Evolutionary conservation across 345 rosid genomes (phyloP).

Genomic region (Eucalyptus coolabah): DNA sequence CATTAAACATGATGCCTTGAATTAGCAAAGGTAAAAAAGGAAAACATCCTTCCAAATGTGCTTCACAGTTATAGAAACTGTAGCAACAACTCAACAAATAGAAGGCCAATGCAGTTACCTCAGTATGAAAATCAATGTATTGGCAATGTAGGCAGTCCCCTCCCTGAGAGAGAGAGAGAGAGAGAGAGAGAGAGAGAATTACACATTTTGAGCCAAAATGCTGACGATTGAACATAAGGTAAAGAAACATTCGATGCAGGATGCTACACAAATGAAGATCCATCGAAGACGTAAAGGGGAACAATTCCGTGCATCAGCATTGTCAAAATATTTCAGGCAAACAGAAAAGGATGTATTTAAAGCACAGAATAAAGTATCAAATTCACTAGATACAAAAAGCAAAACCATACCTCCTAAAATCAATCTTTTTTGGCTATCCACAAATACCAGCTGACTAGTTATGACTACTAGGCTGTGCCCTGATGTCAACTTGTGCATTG

Average conservation of each 20-base stretch:
- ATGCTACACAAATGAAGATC: neutral
- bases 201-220: neutral
- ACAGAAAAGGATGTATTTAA: neutral
- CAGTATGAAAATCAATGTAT: conserved; percentile 74
- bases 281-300: neutral
- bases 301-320: neutral
- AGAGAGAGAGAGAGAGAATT: neutral
- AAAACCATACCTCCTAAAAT: neutral
- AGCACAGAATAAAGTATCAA: neutral
- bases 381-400: neutral
- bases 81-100: neutral
- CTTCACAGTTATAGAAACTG: neutral
- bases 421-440: neutral
- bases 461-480: neutral
- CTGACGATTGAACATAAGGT: neutral
- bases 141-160: conserved; percentile 87
- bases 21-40: neutral
- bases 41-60: neutral
- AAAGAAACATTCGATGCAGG: neutral
- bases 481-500: neutral
- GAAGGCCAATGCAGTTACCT: conserved; percentile 29
- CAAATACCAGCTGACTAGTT: neutral
- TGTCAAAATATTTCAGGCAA: neutral
- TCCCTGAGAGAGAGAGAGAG: conserved; percentile 36
- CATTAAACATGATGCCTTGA: neutral